Base-by-base conservation (phyloP, 2,329 filamentous ascomycete genomes). In the Aspergillus pseudoglaucus region DNA sequence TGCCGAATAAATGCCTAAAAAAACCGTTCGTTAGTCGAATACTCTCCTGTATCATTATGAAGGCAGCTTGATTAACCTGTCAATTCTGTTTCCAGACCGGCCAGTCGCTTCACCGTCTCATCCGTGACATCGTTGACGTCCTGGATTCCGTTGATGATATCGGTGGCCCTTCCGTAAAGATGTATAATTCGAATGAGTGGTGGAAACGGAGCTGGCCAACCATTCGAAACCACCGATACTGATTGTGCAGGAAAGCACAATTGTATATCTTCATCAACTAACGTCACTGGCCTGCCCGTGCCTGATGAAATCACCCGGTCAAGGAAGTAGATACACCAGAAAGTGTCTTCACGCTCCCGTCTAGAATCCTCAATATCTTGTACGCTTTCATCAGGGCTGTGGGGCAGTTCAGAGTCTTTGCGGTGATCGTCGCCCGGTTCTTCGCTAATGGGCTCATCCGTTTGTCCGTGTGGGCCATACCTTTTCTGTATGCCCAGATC, bases 301-400 rank as follows among this genome's bases (percentile, higher is more conserved):
- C 89, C 89, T 0, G 87, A 91, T 0, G 89, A 94, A 22, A 95
- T 91, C 52, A 91, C 85, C 17, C 89, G 79, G 59, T 95, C 89
- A 1, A 95, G 78, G 54, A 94, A 85, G 65, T 94, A 94, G 9
- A 95, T 85, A 3, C 88, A 84, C 89, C 89, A 95, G 56, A 95
- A 90, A 0, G 89, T 91, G 59, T 95, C 88, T 39, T 89, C 83
- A 14, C 88, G 81, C 61, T 94, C 89, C 53, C 89, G 82, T 58
- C 94, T 88, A 72, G 77, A 65, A 79, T 81, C 59, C 84, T 82
- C 45, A 70, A 64, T 1, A 67, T 73, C 48, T 64, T 78, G 51
- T 68, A 68, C 57, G 32, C 64, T 41, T 1, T 59, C 53, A n/a
- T 50, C 55, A 12, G 57, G 53, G 46, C 56, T 51, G 47, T 63